Conservation (phyloP, 306 rosid genomes). For the Sindora glabra region DNA sequence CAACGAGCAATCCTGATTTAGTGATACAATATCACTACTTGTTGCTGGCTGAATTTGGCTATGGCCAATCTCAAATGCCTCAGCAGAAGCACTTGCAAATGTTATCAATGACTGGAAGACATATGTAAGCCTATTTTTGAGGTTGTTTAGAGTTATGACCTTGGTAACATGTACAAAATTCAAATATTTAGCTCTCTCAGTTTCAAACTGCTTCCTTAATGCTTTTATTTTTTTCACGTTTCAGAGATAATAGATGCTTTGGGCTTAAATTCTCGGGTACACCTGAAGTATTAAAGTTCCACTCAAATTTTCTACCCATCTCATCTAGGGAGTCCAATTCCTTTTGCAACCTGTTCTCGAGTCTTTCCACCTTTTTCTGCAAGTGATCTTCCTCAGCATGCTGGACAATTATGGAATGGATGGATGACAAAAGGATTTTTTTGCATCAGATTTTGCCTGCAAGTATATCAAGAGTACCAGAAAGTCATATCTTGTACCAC, state of each 20-base stretch:
- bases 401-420: conserved; percentile 38
- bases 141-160: conserved; percentile 44
- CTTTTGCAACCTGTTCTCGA: conserved; percentile 51
- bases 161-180: conserved; percentile 41
- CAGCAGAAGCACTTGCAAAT: conserved; percentile 50
- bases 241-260: conserved; percentile 46
- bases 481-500: neutral
- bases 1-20: neutral
- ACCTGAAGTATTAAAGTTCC: conserved; percentile 21
- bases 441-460: conserved; percentile 67
- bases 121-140: conserved; percentile 57
- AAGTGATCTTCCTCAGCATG: conserved; percentile 57
- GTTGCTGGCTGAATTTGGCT: conserved; percentile 16
- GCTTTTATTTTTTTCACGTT: conserved; percentile 55
- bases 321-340: conserved; percentile 36
- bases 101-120: conserved; percentile 53
- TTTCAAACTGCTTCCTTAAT: conserved; percentile 52
- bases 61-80: conserved; percentile 44
- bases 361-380: conserved; percentile 48
- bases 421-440: conserved; percentile 44
- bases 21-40: conserved; percentile 18
- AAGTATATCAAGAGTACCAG: conserved; percentile 10
- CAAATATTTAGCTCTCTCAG: conserved; percentile 40
- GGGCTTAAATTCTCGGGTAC: conserved; percentile 33
- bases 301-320: conserved; percentile 36